phyloP scores from a whole-genome alignment of 768 basidiomycete genomes.

The Paxillus ammoniavirescens region DNA sequence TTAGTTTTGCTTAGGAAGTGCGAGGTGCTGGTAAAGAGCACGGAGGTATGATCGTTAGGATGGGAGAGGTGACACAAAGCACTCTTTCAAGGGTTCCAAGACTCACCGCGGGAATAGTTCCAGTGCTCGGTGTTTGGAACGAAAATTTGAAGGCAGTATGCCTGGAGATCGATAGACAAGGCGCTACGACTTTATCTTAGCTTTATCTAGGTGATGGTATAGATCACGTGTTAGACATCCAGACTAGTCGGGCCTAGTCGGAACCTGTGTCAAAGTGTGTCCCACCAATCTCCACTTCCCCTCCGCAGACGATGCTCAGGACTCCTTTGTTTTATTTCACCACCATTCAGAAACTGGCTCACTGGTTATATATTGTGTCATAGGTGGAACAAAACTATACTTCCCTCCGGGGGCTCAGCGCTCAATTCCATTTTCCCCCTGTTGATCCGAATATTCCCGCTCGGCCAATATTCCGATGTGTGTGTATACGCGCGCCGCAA shows the following conservation, averaged over 20 bases:
- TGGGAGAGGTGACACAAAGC: neutral
- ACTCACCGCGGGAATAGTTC: conserved; percentile 6
- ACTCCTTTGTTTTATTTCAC: too few relatives aligned
- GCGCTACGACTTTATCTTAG: neutral
- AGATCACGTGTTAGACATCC: conserved; percentile 1
- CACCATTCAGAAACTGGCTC: too few relatives aligned
- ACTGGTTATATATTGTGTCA: too few relatives aligned
- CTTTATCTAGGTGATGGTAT: neutral
- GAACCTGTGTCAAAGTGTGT: too few relatives aligned
- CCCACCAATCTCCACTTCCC: neutral
- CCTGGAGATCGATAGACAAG: neutral
- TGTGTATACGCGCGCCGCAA: too few relatives aligned
- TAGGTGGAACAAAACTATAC: too few relatives aligned
- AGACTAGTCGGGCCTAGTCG: too few relatives aligned
- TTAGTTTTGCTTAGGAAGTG: conserved; percentile 12
- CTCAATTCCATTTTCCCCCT: too few relatives aligned
- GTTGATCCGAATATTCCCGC: too few relatives aligned
- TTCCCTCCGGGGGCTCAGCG: too few relatives aligned
- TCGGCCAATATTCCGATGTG: too few relatives aligned
- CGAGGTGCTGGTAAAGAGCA: conserved; percentile 7
- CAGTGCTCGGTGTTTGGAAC: neutral
- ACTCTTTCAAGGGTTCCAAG: neutral
- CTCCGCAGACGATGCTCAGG: too few relatives aligned
- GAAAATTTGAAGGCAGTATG: neutral
- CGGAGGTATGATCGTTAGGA: neutral